Base-by-base conservation (phyloP, 1,139 yeast species). In the Candida neerlandica region DNA sequence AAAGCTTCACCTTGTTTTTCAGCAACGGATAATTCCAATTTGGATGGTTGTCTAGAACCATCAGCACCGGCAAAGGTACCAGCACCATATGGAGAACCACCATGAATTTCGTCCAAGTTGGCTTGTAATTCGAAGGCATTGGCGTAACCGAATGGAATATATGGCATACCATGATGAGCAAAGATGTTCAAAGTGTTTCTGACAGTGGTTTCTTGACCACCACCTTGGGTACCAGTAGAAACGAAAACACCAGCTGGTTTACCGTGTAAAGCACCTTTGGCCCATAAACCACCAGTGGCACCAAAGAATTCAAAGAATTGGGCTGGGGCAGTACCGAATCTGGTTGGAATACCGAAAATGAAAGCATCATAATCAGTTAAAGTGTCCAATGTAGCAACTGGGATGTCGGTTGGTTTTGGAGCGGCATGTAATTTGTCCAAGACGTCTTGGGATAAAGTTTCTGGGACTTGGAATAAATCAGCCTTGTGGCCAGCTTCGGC, bases 11-110 rank as follows among this genome's bases (percentile, higher is more conserved):
- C 83, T 60, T 79, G 83, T 41, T 53, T 53, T n/a, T 49, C 51
- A 26, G 78, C 80, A 43, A 75, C 55, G 46, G 65, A 63, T 59
- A 67, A 60, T 58, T 79, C 84, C 43, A 68, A 55, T 43, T 65
- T 69, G 46, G 69, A 53, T 23, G 80, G 75, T 51, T 63, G 66
- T 69, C 79, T 74, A 12, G 80, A 69, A 47, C 83, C 83, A 58
- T 77, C 82, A 23, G 68, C 54, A 48, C 75, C 80, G 38, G 84
- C 81, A 52, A 66, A 63, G 15, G 78, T 63, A 55, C 82, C 82
- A 19, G 83, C 74, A 61, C 83, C 83, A 72, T 76, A 79, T 30
- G 83, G 72, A 48, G 80, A 67, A 51, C 74, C 75, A 55, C 82
- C 82, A 52, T 73, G 79, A 40, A 66, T 62, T 58, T 75, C 80